Evolutionary conservation across 2,329 filamentous ascomycete genomes (phyloP).

Genomic region (Apiospora koreana): DNA sequence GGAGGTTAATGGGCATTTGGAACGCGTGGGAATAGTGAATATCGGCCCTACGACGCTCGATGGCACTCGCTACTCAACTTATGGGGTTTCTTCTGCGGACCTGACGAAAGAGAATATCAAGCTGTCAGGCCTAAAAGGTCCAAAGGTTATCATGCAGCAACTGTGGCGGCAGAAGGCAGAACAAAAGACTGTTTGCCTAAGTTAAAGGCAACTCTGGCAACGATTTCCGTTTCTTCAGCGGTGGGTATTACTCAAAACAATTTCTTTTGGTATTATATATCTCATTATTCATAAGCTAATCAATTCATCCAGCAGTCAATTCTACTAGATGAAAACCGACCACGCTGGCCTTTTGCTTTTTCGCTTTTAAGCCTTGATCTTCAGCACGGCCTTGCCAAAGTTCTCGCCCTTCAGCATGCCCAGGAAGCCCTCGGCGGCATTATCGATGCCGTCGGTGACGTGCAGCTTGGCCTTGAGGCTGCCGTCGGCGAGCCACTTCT

Average conservation of each 20-base stretch:
- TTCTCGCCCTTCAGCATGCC: slow-evolving; percentile 78
- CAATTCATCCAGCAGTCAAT: neutral
- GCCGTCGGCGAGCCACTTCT: slow-evolving; percentile 76
- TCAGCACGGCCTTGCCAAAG: slow-evolving; percentile 76
- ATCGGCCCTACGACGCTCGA: too few relatives aligned
- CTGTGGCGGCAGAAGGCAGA: neutral
- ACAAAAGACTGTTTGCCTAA: neutral
- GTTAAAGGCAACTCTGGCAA: neutral
- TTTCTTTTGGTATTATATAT: neutral
- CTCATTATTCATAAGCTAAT: neutral
- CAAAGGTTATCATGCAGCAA: neutral
- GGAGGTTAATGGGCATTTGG: neutral
- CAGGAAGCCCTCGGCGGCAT: slow-evolving; percentile 71
- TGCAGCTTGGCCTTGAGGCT: slow-evolving; percentile 70
- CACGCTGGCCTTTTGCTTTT: too few relatives aligned
- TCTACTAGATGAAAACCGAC: too few relatives aligned
- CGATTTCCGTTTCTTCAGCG: accelerated
- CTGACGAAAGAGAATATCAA: neutral
- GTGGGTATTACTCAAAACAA: neutral
- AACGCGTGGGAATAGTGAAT: neutral
- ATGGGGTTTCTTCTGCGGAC: neutral
- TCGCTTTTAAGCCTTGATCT: neutral
- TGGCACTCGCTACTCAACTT: too few relatives aligned
- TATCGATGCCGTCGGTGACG: slow-evolving; percentile 76
- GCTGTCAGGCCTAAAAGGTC: neutral